Conservation (phyloP, 352 stramenopile species). For the Phytophthora boehmeriae region DNA sequence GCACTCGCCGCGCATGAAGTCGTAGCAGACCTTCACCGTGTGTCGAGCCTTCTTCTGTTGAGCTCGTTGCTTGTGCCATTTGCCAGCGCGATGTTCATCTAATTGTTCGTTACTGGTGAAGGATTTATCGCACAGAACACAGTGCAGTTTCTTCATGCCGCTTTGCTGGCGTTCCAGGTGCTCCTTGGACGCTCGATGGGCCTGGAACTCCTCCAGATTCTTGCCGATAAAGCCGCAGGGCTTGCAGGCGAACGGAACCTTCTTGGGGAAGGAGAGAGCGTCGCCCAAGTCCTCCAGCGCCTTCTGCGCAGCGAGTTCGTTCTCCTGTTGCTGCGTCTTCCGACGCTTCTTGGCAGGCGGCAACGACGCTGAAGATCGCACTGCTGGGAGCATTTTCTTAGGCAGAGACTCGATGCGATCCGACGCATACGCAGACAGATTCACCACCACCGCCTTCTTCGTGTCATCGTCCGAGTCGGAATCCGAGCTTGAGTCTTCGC, state of each 20-base stretch:
- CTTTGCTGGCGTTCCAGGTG: conserved; percentile 49
- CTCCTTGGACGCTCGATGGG: conserved; percentile 51
- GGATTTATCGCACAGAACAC: conserved; percentile 72
- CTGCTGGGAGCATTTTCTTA: conserved; percentile 54
- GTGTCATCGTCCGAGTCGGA: conserved; percentile 29
- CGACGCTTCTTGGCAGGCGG: conserved; percentile 46
- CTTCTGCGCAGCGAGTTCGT: conserved; percentile 31
- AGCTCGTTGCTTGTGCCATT: conserved; percentile 83
- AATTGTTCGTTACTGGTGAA: conserved; percentile 82
- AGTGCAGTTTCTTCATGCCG: conserved; percentile 44
- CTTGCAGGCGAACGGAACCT: conserved; percentile 85
- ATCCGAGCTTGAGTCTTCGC: conserved; percentile 33
- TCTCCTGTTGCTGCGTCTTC: conserved; percentile 35
- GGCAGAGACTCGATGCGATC: conserved; percentile 73
- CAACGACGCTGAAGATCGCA: conserved; percentile 26
- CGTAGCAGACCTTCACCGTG: conserved; percentile 80
- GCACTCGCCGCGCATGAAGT: conserved; percentile 82
- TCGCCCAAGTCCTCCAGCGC: conserved; percentile 46
- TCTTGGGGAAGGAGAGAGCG: conserved; percentile 66
- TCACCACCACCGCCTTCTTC: conserved; percentile 48
- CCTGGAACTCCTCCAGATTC: conserved; percentile 67
- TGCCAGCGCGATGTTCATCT: conserved; percentile 75
- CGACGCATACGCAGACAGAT: conserved; percentile 66
- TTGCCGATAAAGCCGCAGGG: conserved; percentile 79
- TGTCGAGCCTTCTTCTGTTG: conserved; percentile 73